Conservation (phyloP, 2,329 filamentous ascomycete genomes). For the Orbilia blumenaviensis region DNA sequence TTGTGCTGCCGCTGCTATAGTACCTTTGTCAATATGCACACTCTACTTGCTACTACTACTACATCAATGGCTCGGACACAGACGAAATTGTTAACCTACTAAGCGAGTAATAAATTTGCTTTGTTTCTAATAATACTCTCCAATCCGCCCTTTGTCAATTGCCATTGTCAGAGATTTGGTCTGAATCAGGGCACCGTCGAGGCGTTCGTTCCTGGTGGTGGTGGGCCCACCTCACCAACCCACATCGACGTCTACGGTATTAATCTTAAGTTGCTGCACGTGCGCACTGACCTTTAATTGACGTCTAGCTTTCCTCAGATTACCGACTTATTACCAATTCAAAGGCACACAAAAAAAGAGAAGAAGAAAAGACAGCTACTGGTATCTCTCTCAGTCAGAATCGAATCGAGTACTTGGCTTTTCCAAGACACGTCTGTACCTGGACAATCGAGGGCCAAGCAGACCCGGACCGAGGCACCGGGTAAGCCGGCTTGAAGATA, state of each 20-base stretch:
- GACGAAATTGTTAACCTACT: neutral
- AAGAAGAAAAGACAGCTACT: no score
- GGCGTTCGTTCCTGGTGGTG: conserved; percentile 7
- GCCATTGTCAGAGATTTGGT: conserved; percentile 19
- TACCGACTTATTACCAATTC: neutral
- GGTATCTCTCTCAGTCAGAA: no score
- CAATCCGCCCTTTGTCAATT: no score
- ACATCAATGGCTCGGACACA: conserved; percentile 9
- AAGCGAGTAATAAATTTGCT: conserved; percentile 6
- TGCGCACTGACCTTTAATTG: neutral
- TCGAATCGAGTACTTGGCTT: neutral
- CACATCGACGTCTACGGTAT: neutral
- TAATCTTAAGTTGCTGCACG: conserved; percentile 14
- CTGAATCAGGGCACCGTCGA: conserved; percentile 34
- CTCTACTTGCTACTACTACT: no score
- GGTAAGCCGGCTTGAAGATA: conserved; percentile 15
- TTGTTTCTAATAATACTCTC: conserved; percentile 43
- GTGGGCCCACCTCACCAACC: conserved; percentile 13
- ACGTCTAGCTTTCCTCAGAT: neutral
- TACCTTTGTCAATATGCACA: no score
- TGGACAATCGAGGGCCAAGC: neutral
- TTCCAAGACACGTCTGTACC: conserved; percentile 2
- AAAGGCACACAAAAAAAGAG: no score
- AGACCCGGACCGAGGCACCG: conserved; percentile 9
- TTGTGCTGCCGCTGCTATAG: neutral